A percentile compares a stretch with the other conserved stretches of the same genome.
phyloP scores from a whole-genome alignment of 208 protist genomes.

The Trypanosoma scelopori region DNA sequence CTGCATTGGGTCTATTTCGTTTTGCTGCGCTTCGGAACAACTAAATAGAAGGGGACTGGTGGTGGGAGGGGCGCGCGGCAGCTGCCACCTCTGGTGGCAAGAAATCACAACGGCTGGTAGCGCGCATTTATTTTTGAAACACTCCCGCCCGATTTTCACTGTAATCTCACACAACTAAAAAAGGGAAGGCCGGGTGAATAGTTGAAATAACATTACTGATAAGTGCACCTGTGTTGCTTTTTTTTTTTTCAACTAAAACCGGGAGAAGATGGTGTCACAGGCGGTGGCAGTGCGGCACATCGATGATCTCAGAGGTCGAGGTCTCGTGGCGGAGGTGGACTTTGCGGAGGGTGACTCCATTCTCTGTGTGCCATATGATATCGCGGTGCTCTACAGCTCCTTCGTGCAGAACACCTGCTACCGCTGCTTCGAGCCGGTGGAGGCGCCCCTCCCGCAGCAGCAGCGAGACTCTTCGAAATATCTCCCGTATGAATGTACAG shows the following conservation, averaged over 20 bases:
- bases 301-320: slow-evolving; percentile 46
- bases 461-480: slow-evolving; percentile 1
- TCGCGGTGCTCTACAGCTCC: slow-evolving; percentile 70
- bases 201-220: too few relatives aligned
- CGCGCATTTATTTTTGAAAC: too few relatives aligned
- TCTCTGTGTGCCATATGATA: slow-evolving; percentile 45
- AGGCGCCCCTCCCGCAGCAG: background rate
- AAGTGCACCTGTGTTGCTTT: too few relatives aligned
- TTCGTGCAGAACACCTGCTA: slow-evolving; percentile 54
- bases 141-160: too few relatives aligned
- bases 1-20: background rate
- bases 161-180: too few relatives aligned
- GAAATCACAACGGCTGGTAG: too few relatives aligned
- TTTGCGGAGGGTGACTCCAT: slow-evolving; percentile 40
- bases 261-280: background rate
- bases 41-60: too few relatives aligned
- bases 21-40: background rate
- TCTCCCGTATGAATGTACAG: slow-evolving; percentile 39
- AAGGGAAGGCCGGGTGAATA: too few relatives aligned
- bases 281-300: slow-evolving; percentile 21
- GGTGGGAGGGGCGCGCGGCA: too few relatives aligned
- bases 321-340: slow-evolving; percentile 47
- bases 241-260: background rate
- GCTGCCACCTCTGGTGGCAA: too few relatives aligned
- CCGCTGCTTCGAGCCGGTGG: slow-evolving; percentile 45